These are phyloP conservation scores for Galeopsis tetrahit DNA, from an alignment of 257 asterid genomes.

Conservation along the genomic window DNA sequence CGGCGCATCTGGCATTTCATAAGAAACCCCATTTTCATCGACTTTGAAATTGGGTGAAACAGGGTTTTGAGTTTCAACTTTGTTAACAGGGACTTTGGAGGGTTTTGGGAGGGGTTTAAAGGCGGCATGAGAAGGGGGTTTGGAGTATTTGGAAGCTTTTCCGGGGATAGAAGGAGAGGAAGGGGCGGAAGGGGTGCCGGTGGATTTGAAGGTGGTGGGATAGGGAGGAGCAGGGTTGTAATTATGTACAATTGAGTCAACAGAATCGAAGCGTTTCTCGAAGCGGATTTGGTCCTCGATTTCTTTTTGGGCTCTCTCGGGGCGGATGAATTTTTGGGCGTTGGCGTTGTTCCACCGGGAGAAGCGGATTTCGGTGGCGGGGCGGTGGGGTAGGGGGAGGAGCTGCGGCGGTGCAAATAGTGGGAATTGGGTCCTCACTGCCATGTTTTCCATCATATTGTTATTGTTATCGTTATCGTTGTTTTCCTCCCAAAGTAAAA, in stretches of 20 bases:
- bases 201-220: slow-evolving; percentile 66
- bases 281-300: slow-evolving; percentile 78
- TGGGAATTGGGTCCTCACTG: slow-evolving; percentile 66
- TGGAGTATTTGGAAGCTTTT: slow-evolving; percentile 79
- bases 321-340: slow-evolving; percentile 76
- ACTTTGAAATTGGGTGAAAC: slow-evolving; percentile 50
- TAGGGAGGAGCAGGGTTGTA: slow-evolving; percentile 83
- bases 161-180: slow-evolving; percentile 88
- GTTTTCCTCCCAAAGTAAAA: no score
- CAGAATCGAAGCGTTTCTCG: slow-evolving; percentile 77
- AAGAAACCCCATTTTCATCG: slow-evolving; percentile 73
- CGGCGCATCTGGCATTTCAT: slow-evolving; percentile 81
- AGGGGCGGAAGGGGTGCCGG: slow-evolving; percentile 90
- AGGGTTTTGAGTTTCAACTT: slow-evolving; percentile 25
- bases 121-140: slow-evolving; percentile 57
- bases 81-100: slow-evolving; percentile 38
- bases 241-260: slow-evolving; percentile 61
- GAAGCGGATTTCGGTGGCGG: slow-evolving; percentile 72
- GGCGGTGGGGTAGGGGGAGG: slow-evolving; percentile 49
- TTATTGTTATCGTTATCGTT: no score
- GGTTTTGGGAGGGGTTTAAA: slow-evolving; percentile 48
- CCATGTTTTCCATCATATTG: slow-evolving; percentile 39
- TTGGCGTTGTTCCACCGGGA: slow-evolving; percentile 99
- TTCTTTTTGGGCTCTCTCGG: slow-evolving; percentile 63
- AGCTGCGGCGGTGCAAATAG: slow-evolving; percentile 66